phyloP scores from a whole-genome alignment of 495 filamentous ascomycete species.

The Hypoxylon subgilvum region DNA sequence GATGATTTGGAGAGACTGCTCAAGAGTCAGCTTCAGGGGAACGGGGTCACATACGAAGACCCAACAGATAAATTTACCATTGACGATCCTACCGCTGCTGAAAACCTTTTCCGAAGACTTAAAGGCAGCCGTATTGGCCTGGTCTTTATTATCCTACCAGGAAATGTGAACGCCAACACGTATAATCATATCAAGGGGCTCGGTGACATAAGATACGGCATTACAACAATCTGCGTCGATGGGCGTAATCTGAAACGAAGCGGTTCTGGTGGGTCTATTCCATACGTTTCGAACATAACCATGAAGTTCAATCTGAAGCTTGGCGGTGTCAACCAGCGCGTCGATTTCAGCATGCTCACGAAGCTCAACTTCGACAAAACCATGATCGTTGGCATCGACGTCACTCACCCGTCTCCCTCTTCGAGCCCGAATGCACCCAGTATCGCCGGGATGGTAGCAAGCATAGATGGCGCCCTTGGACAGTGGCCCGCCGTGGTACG shows the following conservation, averaged over 20 bases:
- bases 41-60: no score
- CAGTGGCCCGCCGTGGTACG: conserved; percentile 67
- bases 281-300: conserved; percentile 63
- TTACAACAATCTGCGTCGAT: conserved; percentile 66
- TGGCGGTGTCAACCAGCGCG: conserved; percentile 68
- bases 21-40: no score
- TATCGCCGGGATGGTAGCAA: conserved; percentile 71
- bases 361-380: conserved; percentile 57
- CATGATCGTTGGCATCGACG: conserved; percentile 80
- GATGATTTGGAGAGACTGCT: no score
- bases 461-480: conserved; percentile 56
- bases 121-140: no score
- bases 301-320: conserved; percentile 78
- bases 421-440: conserved; percentile 62
- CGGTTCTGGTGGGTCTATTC: conserved; percentile 41
- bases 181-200: conserved; percentile 71
- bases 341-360: conserved; percentile 56
- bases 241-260: conserved; percentile 55
- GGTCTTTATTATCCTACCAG: conserved; percentile 63
- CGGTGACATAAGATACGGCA: conserved; percentile 63
- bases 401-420: conserved; percentile 76
- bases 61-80: no score
- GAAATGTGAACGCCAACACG: conserved; percentile 51
- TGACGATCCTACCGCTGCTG: no score
- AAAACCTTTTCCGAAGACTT: no score